Evolutionary conservation across 2,329 filamentous ascomycete genomes (phyloP).

Genomic region (Hirsutella rhossiliensis): DNA sequence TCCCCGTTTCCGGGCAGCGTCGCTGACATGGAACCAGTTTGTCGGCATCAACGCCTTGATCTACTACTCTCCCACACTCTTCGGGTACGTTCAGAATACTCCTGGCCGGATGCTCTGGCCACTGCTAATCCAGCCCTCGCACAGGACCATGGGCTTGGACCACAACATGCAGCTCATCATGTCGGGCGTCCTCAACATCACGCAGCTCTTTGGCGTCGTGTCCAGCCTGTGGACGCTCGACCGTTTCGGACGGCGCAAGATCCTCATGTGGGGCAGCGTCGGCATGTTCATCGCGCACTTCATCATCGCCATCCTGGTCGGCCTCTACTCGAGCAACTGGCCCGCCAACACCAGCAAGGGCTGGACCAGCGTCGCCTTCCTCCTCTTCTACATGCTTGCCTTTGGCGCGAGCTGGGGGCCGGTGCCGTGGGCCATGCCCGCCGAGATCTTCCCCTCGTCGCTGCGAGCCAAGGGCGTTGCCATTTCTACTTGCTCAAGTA

Average conservation of each 20-base stretch:
- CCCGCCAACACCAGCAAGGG: conserved; percentile 11
- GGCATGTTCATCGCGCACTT: conserved; percentile 15
- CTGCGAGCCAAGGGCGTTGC: conserved; percentile 53
- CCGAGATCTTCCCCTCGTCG: conserved; percentile 50
- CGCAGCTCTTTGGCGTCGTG: conserved; percentile 21
- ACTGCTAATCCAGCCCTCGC: background rate
- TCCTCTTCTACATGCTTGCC: conserved; percentile 42
- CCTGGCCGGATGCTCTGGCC: background rate
- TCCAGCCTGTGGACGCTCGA: conserved; percentile 32
- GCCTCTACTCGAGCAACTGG: conserved; percentile 12
- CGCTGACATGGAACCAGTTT: conserved; percentile 5
- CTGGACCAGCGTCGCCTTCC: conserved; percentile 16
- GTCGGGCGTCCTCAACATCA: conserved; percentile 18
- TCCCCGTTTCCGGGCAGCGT: background rate
- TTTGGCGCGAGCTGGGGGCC: conserved; percentile 49
- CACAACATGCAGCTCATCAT: conserved; percentile 18
- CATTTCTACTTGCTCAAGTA: conserved; percentile 40
- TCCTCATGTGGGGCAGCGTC: conserved; percentile 13
- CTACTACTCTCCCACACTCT: conserved; percentile 48
- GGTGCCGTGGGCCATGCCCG: conserved; percentile 32
- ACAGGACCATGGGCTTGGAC: conserved; percentile 33
- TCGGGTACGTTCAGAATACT: conserved; percentile 18
- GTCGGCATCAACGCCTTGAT: conserved; percentile 30
- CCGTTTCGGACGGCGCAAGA: conserved; percentile 12
- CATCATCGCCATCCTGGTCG: conserved; percentile 14